Base-by-base conservation (phyloP, 306 rosid genomes). In the Gastrolobium bilobum region DNA sequence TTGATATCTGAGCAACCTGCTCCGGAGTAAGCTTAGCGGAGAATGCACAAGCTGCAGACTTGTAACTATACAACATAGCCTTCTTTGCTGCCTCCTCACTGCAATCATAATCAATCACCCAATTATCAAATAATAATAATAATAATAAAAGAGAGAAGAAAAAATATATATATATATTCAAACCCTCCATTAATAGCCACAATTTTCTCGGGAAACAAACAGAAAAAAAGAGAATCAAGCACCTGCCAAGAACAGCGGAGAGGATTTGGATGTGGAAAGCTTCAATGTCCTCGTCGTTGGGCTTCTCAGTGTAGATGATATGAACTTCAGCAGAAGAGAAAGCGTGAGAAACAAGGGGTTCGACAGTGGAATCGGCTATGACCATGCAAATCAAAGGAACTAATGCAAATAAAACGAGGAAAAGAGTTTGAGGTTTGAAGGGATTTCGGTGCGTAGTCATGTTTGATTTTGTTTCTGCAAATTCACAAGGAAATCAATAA, bases 31-130 rank as follows among this genome's bases (percentile, higher is more conserved):
- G 97, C 90, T 89, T 94, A 10, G 99, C 97, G 15, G 99, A 91
- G 89, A 94, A 94, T 34, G 97, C 99, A 87, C 88, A 84, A 3
- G 93, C 97, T 51, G 97, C 99, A 3, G 84, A 42, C 88, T 94
- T 94, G 87, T 94, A 94, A 68, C 93, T 92, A 61, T 94, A 94
- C 75, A 94, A 3, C 85, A 94, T 88, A 84, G 97, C 97, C 70
- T 87, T 92, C 88, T 87, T 94, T 26, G 99, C 99, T 78, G 97
- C 97, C 44, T 92, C 97, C 75, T 92, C 92, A 77, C 99, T 94
- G 78, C 64, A 68, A 76, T 43, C 58, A 65, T 46, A 9, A 51
- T 3, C 38, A 79, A 73, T 57, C 61, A 47, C 58, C 15, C 14
- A 71, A 60, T 57, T 58, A 65, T 26, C 6, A 14, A 38, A 51